A percentile compares a stretch with the other conserved stretches of the same genome.
These are phyloP conservation scores for Blastocystis sp. DNA, from an alignment of 352 stramenopile genomes.

Conservation along the genomic window DNA sequence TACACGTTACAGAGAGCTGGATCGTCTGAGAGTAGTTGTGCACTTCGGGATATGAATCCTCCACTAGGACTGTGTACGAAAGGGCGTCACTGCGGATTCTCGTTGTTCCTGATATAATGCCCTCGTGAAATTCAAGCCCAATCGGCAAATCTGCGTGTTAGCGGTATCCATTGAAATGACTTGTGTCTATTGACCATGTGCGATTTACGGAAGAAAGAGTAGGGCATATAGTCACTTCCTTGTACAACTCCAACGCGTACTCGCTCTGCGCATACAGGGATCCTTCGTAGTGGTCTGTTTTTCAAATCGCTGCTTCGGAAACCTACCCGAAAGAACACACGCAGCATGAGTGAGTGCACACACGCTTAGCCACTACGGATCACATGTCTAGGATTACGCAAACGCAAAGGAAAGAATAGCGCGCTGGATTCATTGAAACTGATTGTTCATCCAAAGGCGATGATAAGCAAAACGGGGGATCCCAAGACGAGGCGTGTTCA, in stretches of 20 bases:
- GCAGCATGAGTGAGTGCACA: background rate
- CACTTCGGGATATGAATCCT: background rate
- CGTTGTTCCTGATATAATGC: conserved; percentile 15
- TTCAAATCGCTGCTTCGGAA: background rate
- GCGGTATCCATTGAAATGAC: background rate
- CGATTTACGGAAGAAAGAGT: conserved; percentile 6
- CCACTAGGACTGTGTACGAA: background rate
- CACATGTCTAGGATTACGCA: background rate
- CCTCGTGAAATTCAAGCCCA: conserved; percentile 23
- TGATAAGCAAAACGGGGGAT: conserved; percentile 1
- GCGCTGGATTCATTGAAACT: background rate
- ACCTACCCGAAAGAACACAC: conserved; percentile 6
- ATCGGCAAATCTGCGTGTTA: conserved; percentile 30
- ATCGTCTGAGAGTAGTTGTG: conserved; percentile 2
- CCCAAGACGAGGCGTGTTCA: no score
- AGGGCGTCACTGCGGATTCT: background rate
- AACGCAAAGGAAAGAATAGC: conserved; percentile 1
- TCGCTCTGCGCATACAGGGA: background rate
- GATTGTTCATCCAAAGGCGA: background rate
- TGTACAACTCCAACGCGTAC: conserved; percentile 4
- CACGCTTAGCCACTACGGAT: background rate
- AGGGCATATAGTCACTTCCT: conserved; percentile 10
- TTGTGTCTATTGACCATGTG: conserved; percentile 48
- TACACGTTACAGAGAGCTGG: conserved; percentile 31
- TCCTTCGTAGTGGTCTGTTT: background rate